Percentiles rank a stretch among this genome's conserved stretches.
These are phyloP conservation scores for Pyrrhoderma lamaoense DNA, from an alignment of 1,284 basidiomycete species.

Conservation along the genomic window DNA sequence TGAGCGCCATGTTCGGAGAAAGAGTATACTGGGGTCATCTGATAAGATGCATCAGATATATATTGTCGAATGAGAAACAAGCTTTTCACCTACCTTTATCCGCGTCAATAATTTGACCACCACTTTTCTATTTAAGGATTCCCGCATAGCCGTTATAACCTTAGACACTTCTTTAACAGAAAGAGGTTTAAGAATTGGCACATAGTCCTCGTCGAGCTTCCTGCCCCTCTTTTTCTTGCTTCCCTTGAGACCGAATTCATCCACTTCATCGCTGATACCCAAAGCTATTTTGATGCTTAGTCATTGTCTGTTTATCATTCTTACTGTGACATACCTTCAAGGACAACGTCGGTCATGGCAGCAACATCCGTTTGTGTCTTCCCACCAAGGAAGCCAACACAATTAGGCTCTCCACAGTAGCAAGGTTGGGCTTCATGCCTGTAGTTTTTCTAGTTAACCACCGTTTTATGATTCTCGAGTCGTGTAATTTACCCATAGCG, in stretches of 20 bases:
- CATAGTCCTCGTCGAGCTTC: slow-evolving; percentile 92
- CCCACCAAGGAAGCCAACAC: slow-evolving; percentile 93
- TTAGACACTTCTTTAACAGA: slow-evolving; percentile 79
- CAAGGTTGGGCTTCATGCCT: slow-evolving; percentile 95
- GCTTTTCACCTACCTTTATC: slow-evolving; percentile 54
- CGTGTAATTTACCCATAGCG: slow-evolving; percentile 74
- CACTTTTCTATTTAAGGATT: slow-evolving; percentile 81
- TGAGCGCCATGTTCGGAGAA: slow-evolving; percentile 77
- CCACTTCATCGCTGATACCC: slow-evolving; percentile 90
- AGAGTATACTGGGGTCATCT: slow-evolving; percentile 1
- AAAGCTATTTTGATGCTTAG: slow-evolving; percentile 52
- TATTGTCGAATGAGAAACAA: neutral
- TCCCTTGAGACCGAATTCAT: slow-evolving; percentile 75
- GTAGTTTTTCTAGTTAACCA: neutral
- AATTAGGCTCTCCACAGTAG: slow-evolving; percentile 94
- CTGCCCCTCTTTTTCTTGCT: slow-evolving; percentile 86
- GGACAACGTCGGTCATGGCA: slow-evolving; percentile 91
- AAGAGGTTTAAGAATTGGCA: slow-evolving; percentile 73
- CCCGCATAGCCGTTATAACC: slow-evolving; percentile 86
- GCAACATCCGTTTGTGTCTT: slow-evolving; percentile 97
- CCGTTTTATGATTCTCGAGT: neutral
- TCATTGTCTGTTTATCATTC: slow-evolving; percentile 10
- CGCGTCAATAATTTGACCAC: slow-evolving; percentile 80
- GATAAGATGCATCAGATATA: neutral
- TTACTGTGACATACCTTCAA: slow-evolving; percentile 63